These are phyloP conservation scores for Zasmidium angulare DNA, from an alignment of 2,329 filamentous ascomycete genomes.

Conservation along the genomic window DNA sequence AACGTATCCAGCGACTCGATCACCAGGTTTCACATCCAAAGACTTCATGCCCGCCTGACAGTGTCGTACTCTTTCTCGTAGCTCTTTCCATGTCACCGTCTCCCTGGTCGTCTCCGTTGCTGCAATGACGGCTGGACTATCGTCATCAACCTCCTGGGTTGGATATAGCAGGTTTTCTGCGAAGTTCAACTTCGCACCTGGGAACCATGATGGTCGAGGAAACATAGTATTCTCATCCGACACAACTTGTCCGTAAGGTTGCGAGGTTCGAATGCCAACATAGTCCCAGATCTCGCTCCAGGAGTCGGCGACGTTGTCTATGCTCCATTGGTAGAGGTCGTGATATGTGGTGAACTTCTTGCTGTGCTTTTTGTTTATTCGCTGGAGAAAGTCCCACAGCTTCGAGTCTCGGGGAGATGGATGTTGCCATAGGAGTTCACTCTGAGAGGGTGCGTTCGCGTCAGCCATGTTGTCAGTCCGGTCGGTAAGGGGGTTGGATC, in stretches of 20 bases:
- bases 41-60: slow-evolving; percentile 71
- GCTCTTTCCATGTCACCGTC: slow-evolving; percentile 71
- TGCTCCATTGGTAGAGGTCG: slow-evolving; percentile 82
- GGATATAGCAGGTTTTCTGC: slow-evolving; percentile 93
- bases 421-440: slow-evolving; percentile 38
- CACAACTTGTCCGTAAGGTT: slow-evolving; percentile 65
- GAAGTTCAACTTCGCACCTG: slow-evolving; percentile 79
- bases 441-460: background rate
- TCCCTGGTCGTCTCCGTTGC: slow-evolving; percentile 72
- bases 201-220: slow-evolving; percentile 83
- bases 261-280: slow-evolving; percentile 71
- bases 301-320: slow-evolving; percentile 71
- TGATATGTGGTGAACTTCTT: slow-evolving; percentile 66
- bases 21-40: slow-evolving; percentile 61
- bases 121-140: slow-evolving; percentile 71
- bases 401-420: slow-evolving; percentile 42
- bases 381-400: slow-evolving; percentile 52
- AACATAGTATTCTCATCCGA: slow-evolving; percentile 70
- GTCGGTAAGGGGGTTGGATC: background rate
- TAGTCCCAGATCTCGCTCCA: slow-evolving; percentile 87
- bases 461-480: slow-evolving; percentile 9
- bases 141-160: slow-evolving; percentile 55
- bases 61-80: slow-evolving; percentile 73
- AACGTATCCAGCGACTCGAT: slow-evolving; percentile 70
- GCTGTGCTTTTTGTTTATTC: slow-evolving; percentile 66